Conservation (phyloP, 768 basidiomycete species). For the Termitomyces sp. region DNA sequence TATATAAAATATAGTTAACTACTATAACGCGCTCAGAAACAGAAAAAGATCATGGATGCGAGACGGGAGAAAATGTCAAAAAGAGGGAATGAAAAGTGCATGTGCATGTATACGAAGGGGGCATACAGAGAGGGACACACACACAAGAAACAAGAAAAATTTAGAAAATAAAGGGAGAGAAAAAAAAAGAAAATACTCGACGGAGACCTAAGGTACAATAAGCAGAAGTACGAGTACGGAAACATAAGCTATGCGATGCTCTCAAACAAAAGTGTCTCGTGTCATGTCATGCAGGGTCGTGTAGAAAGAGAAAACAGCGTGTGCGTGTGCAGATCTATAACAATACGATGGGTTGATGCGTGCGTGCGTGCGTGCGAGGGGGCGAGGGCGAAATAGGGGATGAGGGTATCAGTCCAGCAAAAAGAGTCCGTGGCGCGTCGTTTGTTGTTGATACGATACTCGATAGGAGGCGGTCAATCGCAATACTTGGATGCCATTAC, state of each 20-base stretch:
- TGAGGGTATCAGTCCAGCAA: slow-evolving; percentile 9
- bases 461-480: background rate
- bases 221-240: slow-evolving; percentile 17
- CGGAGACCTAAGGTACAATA: slow-evolving; percentile 27
- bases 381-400: background rate
- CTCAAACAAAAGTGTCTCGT: slow-evolving; percentile 10
- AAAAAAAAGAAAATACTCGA: slow-evolving; percentile 14
- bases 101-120: no score
- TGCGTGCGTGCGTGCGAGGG: background rate
- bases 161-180: slow-evolving; percentile 8
- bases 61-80: background rate
- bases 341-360: background rate
- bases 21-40: slow-evolving; percentile 13
- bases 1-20: background rate
- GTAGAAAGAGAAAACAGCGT: background rate
- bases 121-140: background rate
- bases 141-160: background rate
- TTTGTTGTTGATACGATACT: background rate
- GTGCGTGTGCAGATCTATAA: slow-evolving; percentile 9
- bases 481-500: slow-evolving; percentile 5
- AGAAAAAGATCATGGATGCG: slow-evolving; percentile 15
- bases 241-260: slow-evolving; percentile 12
- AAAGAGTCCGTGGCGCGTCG: slow-evolving; percentile 4
- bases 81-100: background rate
- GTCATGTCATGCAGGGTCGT: slow-evolving; percentile 3